A percentile compares a stretch with the other conserved stretches of the same genome.
phyloP scores from a whole-genome alignment of 2,329 filamentous ascomycete genomes.

The Diplodia sapinea region DNA sequence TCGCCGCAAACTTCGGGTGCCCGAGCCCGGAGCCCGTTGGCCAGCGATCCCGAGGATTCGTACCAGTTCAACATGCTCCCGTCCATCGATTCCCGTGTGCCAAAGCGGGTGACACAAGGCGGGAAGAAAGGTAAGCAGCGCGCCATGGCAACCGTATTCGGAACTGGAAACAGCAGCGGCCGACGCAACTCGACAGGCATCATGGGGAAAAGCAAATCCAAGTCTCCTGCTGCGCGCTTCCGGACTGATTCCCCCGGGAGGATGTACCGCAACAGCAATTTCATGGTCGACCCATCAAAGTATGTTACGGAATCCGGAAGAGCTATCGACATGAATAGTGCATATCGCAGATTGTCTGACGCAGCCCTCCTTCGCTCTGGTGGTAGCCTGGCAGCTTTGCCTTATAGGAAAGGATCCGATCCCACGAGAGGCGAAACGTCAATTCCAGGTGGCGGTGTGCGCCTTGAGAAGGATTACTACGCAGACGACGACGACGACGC shows the following conservation, averaged over 20 bases:
- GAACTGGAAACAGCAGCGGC: slow-evolving; percentile 32
- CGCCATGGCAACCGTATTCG: slow-evolving; percentile 54
- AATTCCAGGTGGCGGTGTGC: slow-evolving; percentile 57
- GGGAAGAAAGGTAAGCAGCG: slow-evolving; percentile 45
- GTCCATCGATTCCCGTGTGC: slow-evolving; percentile 52
- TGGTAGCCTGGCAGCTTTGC: slow-evolving; percentile 66
- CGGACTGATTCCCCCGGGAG: slow-evolving; percentile 48
- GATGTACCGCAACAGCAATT: slow-evolving; percentile 56
- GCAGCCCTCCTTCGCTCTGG: slow-evolving; percentile 69
- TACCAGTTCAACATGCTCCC: slow-evolving; percentile 56
- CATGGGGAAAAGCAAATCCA: slow-evolving; percentile 47
- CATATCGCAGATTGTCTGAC: slow-evolving; percentile 74
- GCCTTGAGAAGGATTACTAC: slow-evolving; percentile 71
- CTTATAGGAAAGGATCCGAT: slow-evolving; percentile 59
- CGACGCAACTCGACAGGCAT: slow-evolving; percentile 36
- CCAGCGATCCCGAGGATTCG: slow-evolving; percentile 44
- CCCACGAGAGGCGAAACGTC: slow-evolving; percentile 48
- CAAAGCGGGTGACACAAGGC: slow-evolving; percentile 52
- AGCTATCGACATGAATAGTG: slow-evolving; percentile 69
- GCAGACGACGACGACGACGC: slow-evolving; percentile 69
- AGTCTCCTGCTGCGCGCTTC: slow-evolving; percentile 44
- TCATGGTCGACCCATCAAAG: slow-evolving; percentile 47
- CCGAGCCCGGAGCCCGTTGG: slow-evolving; percentile 40
- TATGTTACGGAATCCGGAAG: slow-evolving; percentile 66
- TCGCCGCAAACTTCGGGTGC: slow-evolving; percentile 43